phyloP scores from a whole-genome alignment of 2,329 filamentous ascomycete species.

The Sporothrix sp. region DNA sequence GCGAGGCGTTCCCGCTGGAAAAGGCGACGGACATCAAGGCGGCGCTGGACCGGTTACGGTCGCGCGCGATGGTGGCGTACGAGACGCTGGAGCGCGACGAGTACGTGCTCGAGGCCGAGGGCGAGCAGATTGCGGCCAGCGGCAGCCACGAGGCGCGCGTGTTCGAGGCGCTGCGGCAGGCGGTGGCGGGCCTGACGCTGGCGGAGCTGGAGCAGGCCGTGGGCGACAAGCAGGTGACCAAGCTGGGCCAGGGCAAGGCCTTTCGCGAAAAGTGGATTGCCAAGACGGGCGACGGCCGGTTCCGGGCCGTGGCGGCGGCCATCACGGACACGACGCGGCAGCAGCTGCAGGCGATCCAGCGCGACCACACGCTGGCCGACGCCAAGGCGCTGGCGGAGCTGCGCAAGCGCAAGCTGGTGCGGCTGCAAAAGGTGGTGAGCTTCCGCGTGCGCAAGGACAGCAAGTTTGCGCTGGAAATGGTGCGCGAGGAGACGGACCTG shows the following conservation, averaged over 20 bases:
- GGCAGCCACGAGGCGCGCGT: conserved; percentile 78
- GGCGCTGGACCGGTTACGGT: conserved; percentile 74
- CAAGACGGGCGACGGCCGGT: conserved; percentile 46
- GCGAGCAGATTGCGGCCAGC: conserved; percentile 59
- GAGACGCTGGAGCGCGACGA: conserved; percentile 74
- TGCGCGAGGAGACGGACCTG: conserved; percentile 89
- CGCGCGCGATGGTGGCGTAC: conserved; percentile 79
- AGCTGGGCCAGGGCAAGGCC: conserved; percentile 87
- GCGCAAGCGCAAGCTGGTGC: conserved; percentile 85
- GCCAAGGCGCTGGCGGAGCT: conserved; percentile 69
- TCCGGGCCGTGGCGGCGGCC: conserved; percentile 51
- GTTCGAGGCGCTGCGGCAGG: conserved; percentile 61
- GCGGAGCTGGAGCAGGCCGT: conserved; percentile 59
- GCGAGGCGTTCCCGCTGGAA: conserved; percentile 57
- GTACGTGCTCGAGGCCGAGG: conserved; percentile 64
- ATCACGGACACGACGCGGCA: conserved; percentile 74
- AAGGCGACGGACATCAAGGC: conserved; percentile 68
- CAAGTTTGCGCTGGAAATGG: conserved; percentile 81
- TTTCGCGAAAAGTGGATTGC: conserved; percentile 70
- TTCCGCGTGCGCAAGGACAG: conserved; percentile 78
- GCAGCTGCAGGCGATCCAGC: conserved; percentile 62
- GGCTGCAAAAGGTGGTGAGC: conserved; percentile 70
- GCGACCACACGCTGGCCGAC: conserved; percentile 57
- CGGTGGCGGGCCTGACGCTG: conserved; percentile 73
- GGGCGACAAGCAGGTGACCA: conserved; percentile 63